These are phyloP conservation scores for Sclerotinia glacialis DNA, from an alignment of 2,329 filamentous ascomycete species.

Conservation along the genomic window DNA sequence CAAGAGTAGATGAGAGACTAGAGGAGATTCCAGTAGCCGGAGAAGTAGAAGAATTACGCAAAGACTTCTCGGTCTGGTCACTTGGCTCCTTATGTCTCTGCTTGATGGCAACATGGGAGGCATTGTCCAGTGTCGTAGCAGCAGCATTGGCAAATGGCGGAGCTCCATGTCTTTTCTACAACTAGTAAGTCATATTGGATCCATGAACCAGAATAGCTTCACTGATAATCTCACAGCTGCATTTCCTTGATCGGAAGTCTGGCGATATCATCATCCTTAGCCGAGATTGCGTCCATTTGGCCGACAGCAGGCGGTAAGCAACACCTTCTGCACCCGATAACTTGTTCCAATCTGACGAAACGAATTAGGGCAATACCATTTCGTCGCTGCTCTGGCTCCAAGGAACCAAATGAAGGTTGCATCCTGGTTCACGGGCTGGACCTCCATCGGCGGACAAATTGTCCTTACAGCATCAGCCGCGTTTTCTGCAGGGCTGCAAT, in stretches of 20 bases:
- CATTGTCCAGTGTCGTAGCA: constrained; percentile 43
- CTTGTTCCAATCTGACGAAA: not conserved
- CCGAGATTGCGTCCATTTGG: constrained; percentile 46
- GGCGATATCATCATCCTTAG: constrained; percentile 43
- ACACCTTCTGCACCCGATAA: not conserved
- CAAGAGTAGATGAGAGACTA: not conserved
- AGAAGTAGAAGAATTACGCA: constrained; percentile 32
- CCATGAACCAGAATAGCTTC: not conserved
- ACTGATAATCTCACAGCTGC: constrained; percentile 36
- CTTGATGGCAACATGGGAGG: constrained; percentile 19
- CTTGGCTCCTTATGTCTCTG: constrained; percentile 41
- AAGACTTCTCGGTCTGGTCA: constrained; percentile 45
- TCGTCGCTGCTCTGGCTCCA: constrained; percentile 55
- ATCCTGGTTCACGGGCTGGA: constrained; percentile 47
- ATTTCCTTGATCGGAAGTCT: constrained; percentile 44
- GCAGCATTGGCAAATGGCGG: constrained; percentile 47
- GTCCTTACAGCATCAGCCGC: constrained; percentile 49
- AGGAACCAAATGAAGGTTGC: constrained; percentile 39
- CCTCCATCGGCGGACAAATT: constrained; percentile 47
- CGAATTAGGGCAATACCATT: constrained; percentile 52
- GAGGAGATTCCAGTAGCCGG: not conserved
- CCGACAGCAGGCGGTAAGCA: constrained; percentile 36
- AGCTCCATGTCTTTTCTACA: constrained; percentile 48
- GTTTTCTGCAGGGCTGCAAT: constrained; percentile 46
- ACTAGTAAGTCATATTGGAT: constrained; percentile 39